A percentile compares a stretch with the other conserved stretches of the same genome.
These are phyloP conservation scores for Wickerhamomyces sydowiorum DNA, from an alignment of 805 yeast genomes.

Conservation along the genomic window DNA sequence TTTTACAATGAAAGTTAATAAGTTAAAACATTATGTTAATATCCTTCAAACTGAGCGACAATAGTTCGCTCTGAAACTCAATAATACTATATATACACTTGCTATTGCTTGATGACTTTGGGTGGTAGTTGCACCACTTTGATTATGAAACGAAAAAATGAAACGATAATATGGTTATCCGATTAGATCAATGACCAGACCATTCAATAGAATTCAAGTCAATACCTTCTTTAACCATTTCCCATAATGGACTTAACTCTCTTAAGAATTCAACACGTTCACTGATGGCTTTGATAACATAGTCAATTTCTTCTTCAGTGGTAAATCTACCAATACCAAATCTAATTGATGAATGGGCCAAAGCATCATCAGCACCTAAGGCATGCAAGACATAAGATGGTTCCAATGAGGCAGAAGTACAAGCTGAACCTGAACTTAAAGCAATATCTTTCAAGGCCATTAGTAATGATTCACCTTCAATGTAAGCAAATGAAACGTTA, in stretches of 20 bases:
- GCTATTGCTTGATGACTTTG: too few relatives aligned
- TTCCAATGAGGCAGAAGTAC: conserved; percentile 97
- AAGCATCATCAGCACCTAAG: conserved; percentile 94
- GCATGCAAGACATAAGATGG: conserved; percentile 97
- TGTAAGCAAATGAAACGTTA: conserved; percentile 92
- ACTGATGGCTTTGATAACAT: conserved; percentile 81
- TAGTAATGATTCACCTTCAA: conserved; percentile 94
- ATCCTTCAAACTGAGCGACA: too few relatives aligned
- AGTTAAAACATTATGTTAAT: too few relatives aligned
- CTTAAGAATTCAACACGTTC: conserved; percentile 89
- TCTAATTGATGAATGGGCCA: conserved; percentile 97
- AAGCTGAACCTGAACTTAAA: conserved; percentile 92
- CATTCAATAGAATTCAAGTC: conserved; percentile 92
- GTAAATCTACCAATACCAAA: conserved; percentile 97
- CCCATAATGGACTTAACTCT: conserved; percentile 95
- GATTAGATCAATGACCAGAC: conserved; percentile 97
- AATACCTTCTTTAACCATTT: conserved; percentile 98
- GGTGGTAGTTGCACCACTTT: too few relatives aligned
- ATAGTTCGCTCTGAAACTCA: too few relatives aligned
- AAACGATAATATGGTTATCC: neutral
- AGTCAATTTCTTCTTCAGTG: conserved; percentile 92
- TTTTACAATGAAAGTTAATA: too few relatives aligned
- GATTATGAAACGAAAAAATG: neutral
- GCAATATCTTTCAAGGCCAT: conserved; percentile 99
- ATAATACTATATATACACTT: neutral